Conservation (phyloP, 352 stramenopile genomes). For the Elongisporangium senticosum region DNA sequence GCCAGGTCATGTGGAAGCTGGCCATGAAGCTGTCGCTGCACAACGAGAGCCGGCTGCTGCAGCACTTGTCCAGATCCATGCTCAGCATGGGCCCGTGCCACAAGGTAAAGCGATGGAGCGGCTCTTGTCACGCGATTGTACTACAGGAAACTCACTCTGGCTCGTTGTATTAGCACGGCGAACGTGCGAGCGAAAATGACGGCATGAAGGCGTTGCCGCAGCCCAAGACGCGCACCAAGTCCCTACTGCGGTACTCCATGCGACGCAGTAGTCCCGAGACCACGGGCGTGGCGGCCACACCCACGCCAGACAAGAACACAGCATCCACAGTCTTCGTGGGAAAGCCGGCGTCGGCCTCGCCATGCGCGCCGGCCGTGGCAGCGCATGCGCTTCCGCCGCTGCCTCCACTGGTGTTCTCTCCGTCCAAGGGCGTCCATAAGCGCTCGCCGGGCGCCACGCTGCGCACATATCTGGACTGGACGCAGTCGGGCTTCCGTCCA, state of each 20-base stretch:
- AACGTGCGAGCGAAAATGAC: background rate
- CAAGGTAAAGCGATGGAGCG: conserved; percentile 26
- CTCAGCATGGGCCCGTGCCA: conserved; percentile 32
- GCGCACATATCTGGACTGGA: conserved; percentile 49
- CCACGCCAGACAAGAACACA: background rate
- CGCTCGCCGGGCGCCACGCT: conserved; percentile 38
- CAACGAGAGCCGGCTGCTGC: conserved; percentile 56
- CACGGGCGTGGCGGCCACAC: background rate
- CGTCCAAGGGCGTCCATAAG: conserved; percentile 28
- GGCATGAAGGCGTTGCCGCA: background rate
- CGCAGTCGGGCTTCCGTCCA: conserved; percentile 37
- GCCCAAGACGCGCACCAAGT: background rate
- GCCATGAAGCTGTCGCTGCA: conserved; percentile 60
- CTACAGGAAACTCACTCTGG: background rate
- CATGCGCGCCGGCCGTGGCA: conserved; percentile 12
- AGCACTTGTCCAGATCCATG: conserved; percentile 68
- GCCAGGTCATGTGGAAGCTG: conserved; percentile 59
- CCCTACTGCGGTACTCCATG: background rate
- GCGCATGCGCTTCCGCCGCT: conserved; percentile 40
- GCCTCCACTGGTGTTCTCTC: conserved; percentile 49
- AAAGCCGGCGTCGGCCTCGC: conserved; percentile 5
- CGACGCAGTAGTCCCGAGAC: background rate
- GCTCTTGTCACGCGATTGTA: background rate
- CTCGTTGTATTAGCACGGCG: background rate
- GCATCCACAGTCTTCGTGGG: background rate